Evolutionary conservation across 2,329 filamentous ascomycete species (phyloP).

Genomic region (Stenocarpella maydis): DNA sequence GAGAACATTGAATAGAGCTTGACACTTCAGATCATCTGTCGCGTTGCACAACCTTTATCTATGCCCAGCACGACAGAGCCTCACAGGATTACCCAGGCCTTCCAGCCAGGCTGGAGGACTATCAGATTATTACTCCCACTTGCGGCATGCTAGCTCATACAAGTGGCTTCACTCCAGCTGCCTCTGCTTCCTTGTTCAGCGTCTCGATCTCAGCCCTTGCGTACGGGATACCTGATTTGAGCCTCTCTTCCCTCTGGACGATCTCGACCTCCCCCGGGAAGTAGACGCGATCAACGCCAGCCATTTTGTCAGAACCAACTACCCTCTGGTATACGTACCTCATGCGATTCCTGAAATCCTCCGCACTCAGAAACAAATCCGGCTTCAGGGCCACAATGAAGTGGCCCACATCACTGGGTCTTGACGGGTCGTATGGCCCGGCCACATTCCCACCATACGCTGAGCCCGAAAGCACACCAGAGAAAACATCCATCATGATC

Average conservation of each 20-base stretch:
- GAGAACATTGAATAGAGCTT: not conserved
- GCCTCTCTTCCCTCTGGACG: conserved; percentile 58
- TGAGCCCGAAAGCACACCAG: conserved; percentile 77
- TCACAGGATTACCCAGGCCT: too few relatives aligned
- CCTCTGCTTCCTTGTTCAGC: conserved; percentile 61
- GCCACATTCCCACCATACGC: conserved; percentile 82
- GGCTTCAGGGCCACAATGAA: conserved; percentile 78
- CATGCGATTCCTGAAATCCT: conserved; percentile 73
- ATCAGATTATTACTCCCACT: not conserved
- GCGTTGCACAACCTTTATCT: not conserved
- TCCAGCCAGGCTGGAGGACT: too few relatives aligned
- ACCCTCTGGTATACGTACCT: conserved; percentile 62
- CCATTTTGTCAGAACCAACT: conserved; percentile 61
- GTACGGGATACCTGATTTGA: conserved; percentile 65
- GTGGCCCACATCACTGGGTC: conserved; percentile 75
- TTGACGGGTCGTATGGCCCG: conserved; percentile 76
- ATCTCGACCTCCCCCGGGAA: conserved; percentile 72
- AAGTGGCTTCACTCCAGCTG: conserved; percentile 48
- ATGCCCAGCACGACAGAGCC: too few relatives aligned
- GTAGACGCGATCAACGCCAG: conserved; percentile 65
- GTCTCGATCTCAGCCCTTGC: conserved; percentile 64
- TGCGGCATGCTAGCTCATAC: not conserved
- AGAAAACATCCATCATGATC: conserved; percentile 92
- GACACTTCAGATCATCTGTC: too few relatives aligned
- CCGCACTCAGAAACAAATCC: conserved; percentile 75